Evolutionary conservation across 73 alveolate genomes (phyloP).

Genomic region (Paramecium octaurelia): DNA sequence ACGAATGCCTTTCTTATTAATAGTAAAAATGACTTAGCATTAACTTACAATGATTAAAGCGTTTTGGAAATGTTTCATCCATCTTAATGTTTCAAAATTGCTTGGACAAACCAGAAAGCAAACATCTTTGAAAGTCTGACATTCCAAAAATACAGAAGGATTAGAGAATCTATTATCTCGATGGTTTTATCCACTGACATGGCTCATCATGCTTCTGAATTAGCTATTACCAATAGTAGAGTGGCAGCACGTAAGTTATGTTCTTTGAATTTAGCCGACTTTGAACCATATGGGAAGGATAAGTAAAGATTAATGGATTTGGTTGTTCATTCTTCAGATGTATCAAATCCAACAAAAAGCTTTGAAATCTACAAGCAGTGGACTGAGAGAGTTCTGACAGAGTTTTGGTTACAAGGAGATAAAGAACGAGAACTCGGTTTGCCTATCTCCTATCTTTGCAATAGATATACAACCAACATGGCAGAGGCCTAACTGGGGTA

Average conservation of each 20-base stretch:
- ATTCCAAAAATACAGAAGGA: slow-evolving; percentile 62
- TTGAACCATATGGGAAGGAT: slow-evolving; percentile 70
- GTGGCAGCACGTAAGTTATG: slow-evolving; percentile 56
- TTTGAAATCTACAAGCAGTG: slow-evolving; percentile 68
- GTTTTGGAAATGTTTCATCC: slow-evolving; percentile 85
- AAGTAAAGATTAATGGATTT: slow-evolving; percentile 68
- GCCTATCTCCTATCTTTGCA: slow-evolving; percentile 81
- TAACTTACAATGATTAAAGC: slow-evolving; percentile 78
- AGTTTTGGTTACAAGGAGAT: slow-evolving; percentile 82
- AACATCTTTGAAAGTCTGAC: slow-evolving; percentile 59
- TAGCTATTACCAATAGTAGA: slow-evolving; percentile 65
- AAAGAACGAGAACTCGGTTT: slow-evolving; percentile 74
- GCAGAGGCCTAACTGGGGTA: slow-evolving; percentile 86
- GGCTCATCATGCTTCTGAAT: slow-evolving; percentile 83
- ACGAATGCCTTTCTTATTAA: slow-evolving; percentile 83
- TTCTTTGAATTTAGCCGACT: slow-evolving; percentile 47
- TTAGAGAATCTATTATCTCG: slow-evolving; percentile 76
- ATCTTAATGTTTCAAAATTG: slow-evolving; percentile 67
- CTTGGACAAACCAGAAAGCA: neutral
- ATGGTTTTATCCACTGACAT: slow-evolving; percentile 89
- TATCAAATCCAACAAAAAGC: slow-evolving; percentile 73
- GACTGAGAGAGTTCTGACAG: slow-evolving; percentile 68
- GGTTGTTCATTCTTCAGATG: slow-evolving; percentile 74
- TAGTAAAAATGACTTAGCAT: slow-evolving; percentile 80
- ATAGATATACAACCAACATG: slow-evolving; percentile 84